These are phyloP conservation scores for Pneumocystis murina DNA, from an alignment of 1,139 yeast genomes.

Conservation along the genomic window DNA sequence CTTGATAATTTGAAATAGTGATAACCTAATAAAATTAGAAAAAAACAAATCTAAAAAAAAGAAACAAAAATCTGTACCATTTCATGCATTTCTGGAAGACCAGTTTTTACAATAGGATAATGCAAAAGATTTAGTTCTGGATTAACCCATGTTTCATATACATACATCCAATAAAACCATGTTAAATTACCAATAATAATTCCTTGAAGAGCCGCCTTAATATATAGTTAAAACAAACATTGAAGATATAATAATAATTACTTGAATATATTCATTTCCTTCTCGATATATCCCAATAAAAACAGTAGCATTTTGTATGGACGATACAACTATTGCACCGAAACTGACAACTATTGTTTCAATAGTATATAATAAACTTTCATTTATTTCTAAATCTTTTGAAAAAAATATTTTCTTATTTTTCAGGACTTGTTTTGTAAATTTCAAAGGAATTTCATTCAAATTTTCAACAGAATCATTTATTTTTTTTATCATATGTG, in stretches of 20 bases:
- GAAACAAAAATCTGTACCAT: neutral
- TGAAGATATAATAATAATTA: neutral
- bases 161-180: conserved; percentile 60
- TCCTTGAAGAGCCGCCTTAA: conserved; percentile 21
- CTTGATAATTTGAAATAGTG: conserved; percentile 67
- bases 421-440: conserved; percentile 18
- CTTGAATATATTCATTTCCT: conserved; percentile 37
- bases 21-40: conserved; percentile 29
- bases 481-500: conserved; percentile 1
- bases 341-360: conserved; percentile 24
- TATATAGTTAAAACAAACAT: no score
- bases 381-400: conserved; percentile 25
- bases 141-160: conserved; percentile 39
- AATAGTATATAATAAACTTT: conserved; percentile 21
- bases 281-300: conserved; percentile 51
- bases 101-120: conserved; percentile 49
- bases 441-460: conserved; percentile 2
- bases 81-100: conserved; percentile 37
- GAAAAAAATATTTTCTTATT: conserved; percentile 23
- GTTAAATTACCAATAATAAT: conserved; percentile 46
- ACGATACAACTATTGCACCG: conserved; percentile 29
- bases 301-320: conserved; percentile 33
- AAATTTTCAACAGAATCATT: conserved; percentile 4
- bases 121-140: conserved; percentile 50
- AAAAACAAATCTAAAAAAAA: neutral